These are phyloP conservation scores for Xylaria curta DNA, from an alignment of 495 filamentous ascomycete species.

Conservation along the genomic window DNA sequence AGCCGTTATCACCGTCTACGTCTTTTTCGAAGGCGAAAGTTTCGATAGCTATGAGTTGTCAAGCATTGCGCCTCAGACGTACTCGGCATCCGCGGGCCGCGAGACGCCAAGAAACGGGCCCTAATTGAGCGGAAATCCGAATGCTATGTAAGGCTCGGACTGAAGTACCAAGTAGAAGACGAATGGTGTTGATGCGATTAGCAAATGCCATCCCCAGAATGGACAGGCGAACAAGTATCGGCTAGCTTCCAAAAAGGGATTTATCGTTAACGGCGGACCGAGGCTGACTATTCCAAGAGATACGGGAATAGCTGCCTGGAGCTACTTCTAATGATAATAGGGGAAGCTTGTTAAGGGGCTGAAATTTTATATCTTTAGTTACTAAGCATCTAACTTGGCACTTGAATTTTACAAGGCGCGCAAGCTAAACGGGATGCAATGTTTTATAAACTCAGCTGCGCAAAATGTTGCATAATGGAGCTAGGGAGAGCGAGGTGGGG, in stretches of 20 bases:
- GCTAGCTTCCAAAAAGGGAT: background rate
- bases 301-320: background rate
- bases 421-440: background rate
- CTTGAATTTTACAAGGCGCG: background rate
- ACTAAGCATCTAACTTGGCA: no score
- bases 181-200: background rate
- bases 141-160: background rate
- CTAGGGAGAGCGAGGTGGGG: background rate
- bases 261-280: background rate
- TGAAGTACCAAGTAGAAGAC: background rate
- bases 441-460: background rate
- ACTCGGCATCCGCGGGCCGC: background rate
- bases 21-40: background rate
- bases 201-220: background rate
- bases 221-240: background rate
- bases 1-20: background rate
- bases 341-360: background rate
- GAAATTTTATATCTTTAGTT: background rate
- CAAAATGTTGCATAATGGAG: background rate
- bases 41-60: background rate
- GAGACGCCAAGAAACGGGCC: background rate
- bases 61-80: background rate
- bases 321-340: background rate
- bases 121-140: background rate
- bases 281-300: background rate